Base-by-base conservation (phyloP, 495 filamentous ascomycete genomes). In the Aspergillus cavernicola region DNA sequence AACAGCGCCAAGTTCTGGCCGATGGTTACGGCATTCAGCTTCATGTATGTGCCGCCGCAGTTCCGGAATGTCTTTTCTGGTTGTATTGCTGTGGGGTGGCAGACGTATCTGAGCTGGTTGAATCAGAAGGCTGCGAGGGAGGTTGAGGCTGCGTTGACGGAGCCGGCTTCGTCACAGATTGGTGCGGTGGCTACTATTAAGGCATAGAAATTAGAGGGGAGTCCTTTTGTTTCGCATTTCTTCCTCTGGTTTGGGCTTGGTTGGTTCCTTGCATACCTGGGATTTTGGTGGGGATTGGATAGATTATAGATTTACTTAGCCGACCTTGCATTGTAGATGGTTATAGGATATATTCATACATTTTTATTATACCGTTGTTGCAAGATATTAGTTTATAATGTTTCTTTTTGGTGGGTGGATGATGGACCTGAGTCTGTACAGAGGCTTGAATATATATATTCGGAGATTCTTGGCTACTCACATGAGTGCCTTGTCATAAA, bases 1-100 rank as follows among this genome's bases (percentile, higher is more conserved):
- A 96, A 96, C 63, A 86, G 84, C 44, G 84, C 83, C 60, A 95
- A 96, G 75, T 70, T 97, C 12, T 97, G 92, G 92, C 92, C 92
- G 0, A 84, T 83, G 2, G 90, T 96, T 22, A 93, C 86, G 4
- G 90, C 90, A 1, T 84, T 96, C 67, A 92, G 77, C 66, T 95
- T 96, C 61, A 86, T 88, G 44, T 92, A 89, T 62, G 74, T 97
- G 15, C 82, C 83, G 23, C 68, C 89, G 19, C 82, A 91, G 65
- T 92, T 86, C 63, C 77, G 92, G 43, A 86, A 81, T 46, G 73
- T 96, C 8, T 91, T 96, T 65, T 82, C 86, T 0, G 91, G 80
- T 6, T 66, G 81, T 12, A 79, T 91, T 60, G 90, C 89, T 2
- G 85, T 95, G 39, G 87, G 88, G 1, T 97, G 91, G 91, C 92